A percentile compares a stretch with the other conserved stretches of the same genome.
Evolutionary conservation across 495 filamentous ascomycete genomes (phyloP).

Genomic region (Chlorociboria aeruginascens): DNA sequence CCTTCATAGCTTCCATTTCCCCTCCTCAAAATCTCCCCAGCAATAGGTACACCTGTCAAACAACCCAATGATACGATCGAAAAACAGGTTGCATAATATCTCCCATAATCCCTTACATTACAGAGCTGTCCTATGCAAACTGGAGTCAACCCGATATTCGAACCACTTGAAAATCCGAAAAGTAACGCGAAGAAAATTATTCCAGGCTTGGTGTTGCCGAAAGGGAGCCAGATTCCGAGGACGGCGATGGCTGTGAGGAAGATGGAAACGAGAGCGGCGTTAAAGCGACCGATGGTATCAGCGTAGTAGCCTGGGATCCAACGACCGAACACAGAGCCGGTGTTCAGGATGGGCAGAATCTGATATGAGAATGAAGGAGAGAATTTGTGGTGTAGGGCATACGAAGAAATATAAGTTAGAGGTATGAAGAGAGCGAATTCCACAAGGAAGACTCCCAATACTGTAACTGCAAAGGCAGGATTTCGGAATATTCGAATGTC

Average conservation of each 20-base stretch:
- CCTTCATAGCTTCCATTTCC: slow-evolving; percentile 23
- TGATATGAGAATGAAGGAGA: slow-evolving; percentile 45
- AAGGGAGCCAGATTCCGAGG: slow-evolving; percentile 66
- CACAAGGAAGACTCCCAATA: slow-evolving; percentile 50
- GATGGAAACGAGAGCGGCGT: slow-evolving; percentile 43
- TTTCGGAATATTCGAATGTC: slow-evolving; percentile 38
- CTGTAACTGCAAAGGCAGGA: slow-evolving; percentile 36
- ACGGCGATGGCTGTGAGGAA: slow-evolving; percentile 56
- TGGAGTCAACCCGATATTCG: slow-evolving; percentile 72
- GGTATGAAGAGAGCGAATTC: slow-evolving; percentile 67
- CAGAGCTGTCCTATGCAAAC: slow-evolving; percentile 89
- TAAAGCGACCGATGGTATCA: slow-evolving; percentile 48
- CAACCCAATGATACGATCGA: slow-evolving; percentile 80
- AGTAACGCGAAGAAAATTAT: slow-evolving; percentile 59
- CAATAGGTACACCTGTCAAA: slow-evolving; percentile 82
- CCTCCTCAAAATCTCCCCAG: slow-evolving; percentile 54
- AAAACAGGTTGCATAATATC: slow-evolving; percentile 75
- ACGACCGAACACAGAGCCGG: slow-evolving; percentile 56
- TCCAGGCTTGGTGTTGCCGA: slow-evolving; percentile 39
- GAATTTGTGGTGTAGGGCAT: slow-evolving; percentile 34
- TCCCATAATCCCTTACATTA: slow-evolving; percentile 69
- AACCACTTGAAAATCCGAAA: slow-evolving; percentile 77
- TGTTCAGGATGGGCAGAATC: slow-evolving; percentile 54
- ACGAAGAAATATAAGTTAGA: slow-evolving; percentile 57
- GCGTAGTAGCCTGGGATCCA: slow-evolving; percentile 49